These are phyloP conservation scores for Aspergillus oerlinghausenensis DNA, from an alignment of 2,329 filamentous ascomycete species.

Conservation along the genomic window DNA sequence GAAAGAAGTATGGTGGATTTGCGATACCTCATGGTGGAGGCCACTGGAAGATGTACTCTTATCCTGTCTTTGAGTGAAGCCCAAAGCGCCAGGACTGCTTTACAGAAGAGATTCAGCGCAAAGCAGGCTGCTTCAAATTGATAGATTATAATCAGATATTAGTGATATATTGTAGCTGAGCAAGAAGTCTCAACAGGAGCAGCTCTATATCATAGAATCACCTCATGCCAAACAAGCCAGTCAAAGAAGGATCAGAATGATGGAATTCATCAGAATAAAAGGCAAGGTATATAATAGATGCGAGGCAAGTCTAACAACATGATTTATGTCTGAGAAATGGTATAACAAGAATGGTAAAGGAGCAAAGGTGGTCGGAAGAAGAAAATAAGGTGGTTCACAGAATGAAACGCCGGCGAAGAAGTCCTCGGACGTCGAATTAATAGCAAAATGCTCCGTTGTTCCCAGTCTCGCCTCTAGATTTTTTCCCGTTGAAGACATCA, in stretches of 20 bases:
- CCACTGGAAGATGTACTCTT: too few species aligned
- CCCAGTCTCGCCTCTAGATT: constrained; percentile 17
- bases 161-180: background rate
- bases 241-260: background rate
- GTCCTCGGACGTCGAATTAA: constrained; percentile 26
- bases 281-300: background rate
- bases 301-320: constrained; percentile 3
- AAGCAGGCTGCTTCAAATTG: background rate
- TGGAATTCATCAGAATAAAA: background rate
- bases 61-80: too few species aligned
- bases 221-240: background rate
- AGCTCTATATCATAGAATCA: background rate
- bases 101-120: background rate
- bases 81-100: too few species aligned
- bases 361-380: constrained; percentile 11
- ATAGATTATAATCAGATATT: background rate
- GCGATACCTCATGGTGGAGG: too few species aligned
- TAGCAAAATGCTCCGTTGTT: constrained; percentile 13
- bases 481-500: constrained; percentile 13
- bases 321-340: constrained; percentile 6
- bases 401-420: constrained; percentile 29
- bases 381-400: constrained; percentile 12
- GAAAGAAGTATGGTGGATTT: too few species aligned
- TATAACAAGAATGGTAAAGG: constrained; percentile 2
- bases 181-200: background rate